phyloP scores from a whole-genome alignment of 108 stramenopile species.

The Conticribra weissflogii region DNA sequence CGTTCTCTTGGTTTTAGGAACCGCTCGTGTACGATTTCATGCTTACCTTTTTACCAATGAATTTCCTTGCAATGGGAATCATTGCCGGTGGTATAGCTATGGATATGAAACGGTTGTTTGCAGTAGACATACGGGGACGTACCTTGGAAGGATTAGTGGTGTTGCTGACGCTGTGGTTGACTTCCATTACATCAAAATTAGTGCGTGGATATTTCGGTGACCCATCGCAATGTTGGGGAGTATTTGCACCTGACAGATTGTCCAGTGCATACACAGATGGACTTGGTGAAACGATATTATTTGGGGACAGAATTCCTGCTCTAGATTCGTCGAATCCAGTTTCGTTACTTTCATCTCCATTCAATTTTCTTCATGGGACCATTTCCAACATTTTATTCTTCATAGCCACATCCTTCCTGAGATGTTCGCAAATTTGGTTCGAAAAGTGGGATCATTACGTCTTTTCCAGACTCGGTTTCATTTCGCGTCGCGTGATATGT shows the following conservation, averaged over 20 bases:
- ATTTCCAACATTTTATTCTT: background rate
- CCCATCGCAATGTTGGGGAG: constrained; percentile 60
- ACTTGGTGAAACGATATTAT: background rate
- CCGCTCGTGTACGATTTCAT: constrained; percentile 81
- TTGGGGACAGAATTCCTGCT: background rate
- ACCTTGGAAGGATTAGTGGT: constrained; percentile 71
- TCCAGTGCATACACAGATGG: background rate
- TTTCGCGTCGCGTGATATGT: constrained; percentile 26
- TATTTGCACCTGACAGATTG: constrained; percentile 35
- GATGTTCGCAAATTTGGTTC: constrained; percentile 49
- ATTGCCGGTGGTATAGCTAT: constrained; percentile 80
- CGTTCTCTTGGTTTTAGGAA: constrained; percentile 37
- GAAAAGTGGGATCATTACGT: constrained; percentile 47
- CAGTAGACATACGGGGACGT: constrained; percentile 81
- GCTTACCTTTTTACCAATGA: constrained; percentile 61
- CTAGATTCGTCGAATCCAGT: background rate
- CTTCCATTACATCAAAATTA: constrained; percentile 69
- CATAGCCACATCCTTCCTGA: background rate
- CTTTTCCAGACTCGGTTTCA: constrained; percentile 27
- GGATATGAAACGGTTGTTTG: constrained; percentile 58
- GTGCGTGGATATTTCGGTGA: constrained; percentile 81
- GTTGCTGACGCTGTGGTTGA: constrained; percentile 65
- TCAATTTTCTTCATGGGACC: background rate
- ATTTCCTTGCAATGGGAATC: constrained; percentile 75
- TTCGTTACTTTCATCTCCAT: background rate